phyloP scores from a whole-genome alignment of 768 basidiomycete species.

The Hydnomerulius pinastri region DNA sequence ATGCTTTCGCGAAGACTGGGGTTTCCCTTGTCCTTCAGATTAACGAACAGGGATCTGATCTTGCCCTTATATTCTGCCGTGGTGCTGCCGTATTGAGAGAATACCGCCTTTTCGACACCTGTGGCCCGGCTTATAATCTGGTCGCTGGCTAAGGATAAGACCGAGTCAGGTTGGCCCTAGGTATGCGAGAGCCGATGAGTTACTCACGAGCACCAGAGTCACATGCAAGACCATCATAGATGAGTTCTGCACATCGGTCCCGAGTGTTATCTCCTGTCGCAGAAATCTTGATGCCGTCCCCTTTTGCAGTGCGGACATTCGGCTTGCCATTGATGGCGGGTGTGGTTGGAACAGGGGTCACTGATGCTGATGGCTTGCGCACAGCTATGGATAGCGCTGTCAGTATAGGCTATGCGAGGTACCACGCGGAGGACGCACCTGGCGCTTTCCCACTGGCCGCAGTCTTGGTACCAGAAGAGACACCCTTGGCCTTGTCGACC shows the following conservation, averaged over 20 bases:
- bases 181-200: neutral
- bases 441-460: slow-evolving; percentile 27
- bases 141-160: slow-evolving; percentile 54
- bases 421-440: slow-evolving; percentile 35
- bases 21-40: slow-evolving; percentile 95
- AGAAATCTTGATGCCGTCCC: slow-evolving; percentile 64
- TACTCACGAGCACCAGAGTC: slow-evolving; percentile 89
- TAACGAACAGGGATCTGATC: slow-evolving; percentile 87
- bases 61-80: slow-evolving; percentile 66
- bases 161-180: slow-evolving; percentile 8
- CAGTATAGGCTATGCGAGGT: neutral
- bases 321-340: slow-evolving; percentile 34
- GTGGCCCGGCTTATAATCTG: slow-evolving; percentile 66
- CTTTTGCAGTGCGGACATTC: slow-evolving; percentile 57
- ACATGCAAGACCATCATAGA: slow-evolving; percentile 87
- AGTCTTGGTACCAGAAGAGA: slow-evolving; percentile 16
- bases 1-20: slow-evolving; percentile 82
- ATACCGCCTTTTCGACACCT: slow-evolving; percentile 70
- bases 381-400: slow-evolving; percentile 17
- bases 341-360: slow-evolving; percentile 40
- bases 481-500: slow-evolving; percentile 69
- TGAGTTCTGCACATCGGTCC: slow-evolving; percentile 85
- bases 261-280: slow-evolving; percentile 71
- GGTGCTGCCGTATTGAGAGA: slow-evolving; percentile 43
- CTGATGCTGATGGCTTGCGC: slow-evolving; percentile 37